Conservation (phyloP, 2,329 filamentous ascomycete genomes). For the Alternaria atra region DNA sequence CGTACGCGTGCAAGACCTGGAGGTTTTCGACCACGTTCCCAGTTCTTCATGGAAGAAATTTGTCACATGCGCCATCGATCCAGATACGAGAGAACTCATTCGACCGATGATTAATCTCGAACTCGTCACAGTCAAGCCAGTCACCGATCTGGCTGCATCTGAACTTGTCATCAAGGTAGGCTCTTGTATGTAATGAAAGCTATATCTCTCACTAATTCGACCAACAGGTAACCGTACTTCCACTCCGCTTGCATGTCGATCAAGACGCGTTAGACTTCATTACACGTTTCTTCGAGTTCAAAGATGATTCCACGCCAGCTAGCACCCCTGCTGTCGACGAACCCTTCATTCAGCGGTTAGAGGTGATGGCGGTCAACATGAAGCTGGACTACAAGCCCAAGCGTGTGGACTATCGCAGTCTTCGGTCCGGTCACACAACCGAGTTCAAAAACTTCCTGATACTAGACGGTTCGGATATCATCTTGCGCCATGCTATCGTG, state of each 20-base stretch:
- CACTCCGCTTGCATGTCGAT: conserved; percentile 90
- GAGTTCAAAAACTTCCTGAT: conserved; percentile 99
- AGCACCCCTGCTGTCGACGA: conserved; percentile 69
- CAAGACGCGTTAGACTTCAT: conserved; percentile 98
- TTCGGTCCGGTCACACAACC: conserved; percentile 91
- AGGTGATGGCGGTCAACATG: conserved; percentile 83
- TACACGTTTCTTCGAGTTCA: conserved; percentile 97
- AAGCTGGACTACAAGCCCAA: conserved; percentile 98
- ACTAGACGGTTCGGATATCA: conserved; percentile 86
- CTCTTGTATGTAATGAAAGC: conserved; percentile 6
- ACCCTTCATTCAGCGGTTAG: conserved; percentile 88
- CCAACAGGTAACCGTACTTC: conserved; percentile 71
- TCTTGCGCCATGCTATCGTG: conserved; percentile 86
- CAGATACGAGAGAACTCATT: conserved; percentile 83
- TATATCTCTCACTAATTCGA: conserved; percentile 10
- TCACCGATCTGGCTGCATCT: conserved; percentile 83
- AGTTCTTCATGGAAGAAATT: conserved; percentile 99
- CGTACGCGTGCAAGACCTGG: conserved; percentile 80
- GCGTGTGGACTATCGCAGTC: conserved; percentile 91
- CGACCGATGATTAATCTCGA: conserved; percentile 92
- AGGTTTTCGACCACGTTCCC: conserved; percentile 92
- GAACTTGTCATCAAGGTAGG: conserved; percentile 85
- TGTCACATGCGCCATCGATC: conserved; percentile 88
- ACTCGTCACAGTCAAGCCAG: conserved; percentile 84
- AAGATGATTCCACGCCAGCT: conserved; percentile 72